Evolutionary conservation across 805 yeast genomes (phyloP), one percentile per base, ranked within the genome.

Genomic region (Spathaspora sp.): DNA sequence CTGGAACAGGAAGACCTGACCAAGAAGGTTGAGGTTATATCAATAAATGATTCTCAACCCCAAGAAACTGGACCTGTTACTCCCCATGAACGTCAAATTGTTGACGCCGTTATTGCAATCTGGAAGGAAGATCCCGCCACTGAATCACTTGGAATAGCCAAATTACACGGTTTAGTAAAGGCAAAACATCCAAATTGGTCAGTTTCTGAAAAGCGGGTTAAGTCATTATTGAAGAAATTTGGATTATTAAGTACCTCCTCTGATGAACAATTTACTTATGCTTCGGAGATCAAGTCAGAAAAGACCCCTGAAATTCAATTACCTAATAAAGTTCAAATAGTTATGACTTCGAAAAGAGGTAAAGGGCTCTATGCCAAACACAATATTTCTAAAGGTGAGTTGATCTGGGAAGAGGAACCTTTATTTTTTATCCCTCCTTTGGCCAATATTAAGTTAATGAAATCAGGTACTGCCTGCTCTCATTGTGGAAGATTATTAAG

Each of bases 101-200:
- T 84, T 31, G 82, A 80, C 49, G 79, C 77, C 35, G 82, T 86
- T n/a, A 77, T 85, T 42, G 69, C 73, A 5, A 64, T 86, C 9
- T 87, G 94, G 93, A 82, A 81, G 56, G 75, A 76, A 49, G 89
- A 86, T 57, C 84, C 89, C 1, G 66, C 75, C 1, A 77, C 83
- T 23, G 91, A 86, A 60, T 69, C 78, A 10, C 62, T 84, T 18
- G 85, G 87, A 1, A 67, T 78, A 9, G 71, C 75, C 11, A 81
- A 83, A 57, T 69, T 88, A 18, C 82, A 77, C 51, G 72, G 70
- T 0, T 57, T 76, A 11, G 70, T 89, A 43, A 82, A 80, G 57
- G 54, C 63, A 26, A 69, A 72, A 46, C 77, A 87, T 57, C 79
- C 83, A 0, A 70, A 69, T 44, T 89, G 96, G 96, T 58, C 77